A percentile compares a stretch with the other conserved stretches of the same genome.
Conservation (phyloP, 106 monocot genomes). For the Posidonia australis region DNA sequence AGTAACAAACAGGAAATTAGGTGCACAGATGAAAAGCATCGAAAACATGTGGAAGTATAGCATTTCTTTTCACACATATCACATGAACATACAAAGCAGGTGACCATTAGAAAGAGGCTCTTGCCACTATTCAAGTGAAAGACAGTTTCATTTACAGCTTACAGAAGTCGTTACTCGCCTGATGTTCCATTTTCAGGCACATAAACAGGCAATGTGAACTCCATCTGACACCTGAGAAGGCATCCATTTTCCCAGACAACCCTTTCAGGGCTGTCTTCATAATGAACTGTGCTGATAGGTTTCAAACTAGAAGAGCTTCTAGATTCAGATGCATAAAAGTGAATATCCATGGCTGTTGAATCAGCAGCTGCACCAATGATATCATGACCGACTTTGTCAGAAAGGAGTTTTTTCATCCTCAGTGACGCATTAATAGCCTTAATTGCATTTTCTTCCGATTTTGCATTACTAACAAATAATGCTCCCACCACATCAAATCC, state of each 20-base stretch:
- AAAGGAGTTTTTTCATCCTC: slow-evolving; percentile 31
- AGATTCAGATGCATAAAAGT: slow-evolving; percentile 38
- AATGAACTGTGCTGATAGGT: slow-evolving; percentile 29
- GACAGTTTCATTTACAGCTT: not conserved
- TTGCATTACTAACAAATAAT: slow-evolving; percentile 31
- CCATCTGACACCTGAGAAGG: slow-evolving; percentile 60
- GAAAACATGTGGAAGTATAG: too few species aligned
- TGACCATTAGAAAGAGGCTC: too few species aligned
- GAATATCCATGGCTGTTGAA: slow-evolving; percentile 27
- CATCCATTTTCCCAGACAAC: slow-evolving; percentile 77
- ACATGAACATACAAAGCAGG: too few species aligned
- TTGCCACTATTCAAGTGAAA: too few species aligned
- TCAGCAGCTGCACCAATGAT: slow-evolving; percentile 54
- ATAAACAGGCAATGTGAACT: slow-evolving; percentile 66
- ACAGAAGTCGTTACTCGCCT: slow-evolving; percentile 24
- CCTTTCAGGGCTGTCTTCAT: slow-evolving; percentile 49
- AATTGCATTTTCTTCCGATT: slow-evolving; percentile 32
- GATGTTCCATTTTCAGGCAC: slow-evolving; percentile 33
- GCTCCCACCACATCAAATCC: slow-evolving; percentile 84
- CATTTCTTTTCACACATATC: too few species aligned
- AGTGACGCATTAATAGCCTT: slow-evolving; percentile 46
- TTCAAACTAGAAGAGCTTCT: slow-evolving; percentile 25
- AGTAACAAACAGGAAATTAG: too few species aligned
- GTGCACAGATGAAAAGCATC: too few species aligned
- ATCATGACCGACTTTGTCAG: slow-evolving; percentile 22